phyloP scores from a whole-genome alignment of 177 flowering plant species.

The Telopea speciosissima region DNA sequence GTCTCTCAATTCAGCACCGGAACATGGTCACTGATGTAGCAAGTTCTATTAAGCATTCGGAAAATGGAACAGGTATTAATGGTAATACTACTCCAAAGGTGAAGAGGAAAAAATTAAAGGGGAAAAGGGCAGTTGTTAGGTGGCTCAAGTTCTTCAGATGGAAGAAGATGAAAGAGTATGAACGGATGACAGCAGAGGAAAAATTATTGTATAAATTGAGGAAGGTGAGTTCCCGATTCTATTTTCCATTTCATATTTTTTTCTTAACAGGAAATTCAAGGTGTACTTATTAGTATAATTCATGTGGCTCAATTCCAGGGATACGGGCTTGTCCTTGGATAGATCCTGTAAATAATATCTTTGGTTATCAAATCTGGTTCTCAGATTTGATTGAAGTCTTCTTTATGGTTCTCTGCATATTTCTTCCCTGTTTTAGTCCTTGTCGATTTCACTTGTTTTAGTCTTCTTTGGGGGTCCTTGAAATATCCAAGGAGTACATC shows the following conservation, averaged over 20 bases:
- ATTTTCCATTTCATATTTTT: not conserved
- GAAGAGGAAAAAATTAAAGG: conserved; percentile 81
- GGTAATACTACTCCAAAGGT: conserved; percentile 25
- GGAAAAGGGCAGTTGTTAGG: conserved; percentile 87
- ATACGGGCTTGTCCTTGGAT: not conserved
- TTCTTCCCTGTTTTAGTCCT: not conserved
- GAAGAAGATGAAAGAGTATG: conserved; percentile 85
- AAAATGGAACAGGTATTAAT: conserved; percentile 10
- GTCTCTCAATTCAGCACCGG: conserved; percentile 33
- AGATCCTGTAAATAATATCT: not conserved
- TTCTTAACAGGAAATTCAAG: not conserved
- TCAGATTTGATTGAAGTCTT: too few species aligned
- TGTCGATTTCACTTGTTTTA: not conserved
- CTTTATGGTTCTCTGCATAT: too few species aligned
- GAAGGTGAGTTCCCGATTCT: conserved; percentile 39
- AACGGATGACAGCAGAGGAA: conserved; percentile 90
- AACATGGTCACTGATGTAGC: conserved; percentile 17
- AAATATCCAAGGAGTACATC: too few species aligned
- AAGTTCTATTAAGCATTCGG: conserved; percentile 20
- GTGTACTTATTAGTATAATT: not conserved
- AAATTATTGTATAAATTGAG: conserved; percentile 68
- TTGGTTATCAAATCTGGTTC: too few species aligned
- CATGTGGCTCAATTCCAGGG: not conserved
- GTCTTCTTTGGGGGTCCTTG: too few species aligned
- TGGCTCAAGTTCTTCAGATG: conserved; percentile 91